phyloP scores from a whole-genome alignment of 2,329 filamentous ascomycete species.

The Colletotrichum somersetense region DNA sequence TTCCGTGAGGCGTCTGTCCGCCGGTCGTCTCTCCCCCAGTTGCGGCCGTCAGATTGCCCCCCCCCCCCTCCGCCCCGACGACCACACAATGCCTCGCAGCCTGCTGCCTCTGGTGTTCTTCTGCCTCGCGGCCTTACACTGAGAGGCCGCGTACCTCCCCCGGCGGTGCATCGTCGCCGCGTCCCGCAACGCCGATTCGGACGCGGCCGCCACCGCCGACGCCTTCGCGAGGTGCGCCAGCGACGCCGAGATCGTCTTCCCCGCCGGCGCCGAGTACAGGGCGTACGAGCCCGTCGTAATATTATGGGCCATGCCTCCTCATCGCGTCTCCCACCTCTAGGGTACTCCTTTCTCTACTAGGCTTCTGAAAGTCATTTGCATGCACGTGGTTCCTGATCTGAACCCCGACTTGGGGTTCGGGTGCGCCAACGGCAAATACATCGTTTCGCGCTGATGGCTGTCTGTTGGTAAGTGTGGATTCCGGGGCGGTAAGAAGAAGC shows the following conservation, averaged over 20 bases:
- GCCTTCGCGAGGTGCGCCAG: conserved; percentile 54
- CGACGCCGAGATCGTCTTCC: conserved; percentile 53
- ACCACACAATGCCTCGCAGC: conserved; percentile 20
- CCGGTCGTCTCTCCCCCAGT: conserved; percentile 10
- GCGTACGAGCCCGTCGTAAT: conserved; percentile 56
- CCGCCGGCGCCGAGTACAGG: conserved; percentile 57
- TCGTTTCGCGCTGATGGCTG: not conserved
- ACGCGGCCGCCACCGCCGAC: conserved; percentile 53
- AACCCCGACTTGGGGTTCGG: conserved; percentile 52
- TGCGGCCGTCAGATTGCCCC: not conserved
- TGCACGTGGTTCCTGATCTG: conserved; percentile 50
- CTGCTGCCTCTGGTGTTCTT: conserved; percentile 25
- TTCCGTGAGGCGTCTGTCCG: not conserved
- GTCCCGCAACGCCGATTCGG: conserved; percentile 54
- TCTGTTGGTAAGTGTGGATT: not conserved
- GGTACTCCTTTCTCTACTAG: no score
- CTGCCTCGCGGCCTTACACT: conserved; percentile 9
- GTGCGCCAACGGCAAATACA: conserved; percentile 51
- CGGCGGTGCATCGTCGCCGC: conserved; percentile 43
- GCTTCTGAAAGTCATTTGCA: conserved; percentile 52
- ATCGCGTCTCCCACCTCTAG: no score
- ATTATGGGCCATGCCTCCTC: no score
- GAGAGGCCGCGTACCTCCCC: conserved; percentile 1
- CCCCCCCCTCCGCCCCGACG: not conserved
- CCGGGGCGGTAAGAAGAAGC: not conserved